Conservation (phyloP, 2,329 filamentous ascomycete genomes). For the Epichloe gansuensis region DNA sequence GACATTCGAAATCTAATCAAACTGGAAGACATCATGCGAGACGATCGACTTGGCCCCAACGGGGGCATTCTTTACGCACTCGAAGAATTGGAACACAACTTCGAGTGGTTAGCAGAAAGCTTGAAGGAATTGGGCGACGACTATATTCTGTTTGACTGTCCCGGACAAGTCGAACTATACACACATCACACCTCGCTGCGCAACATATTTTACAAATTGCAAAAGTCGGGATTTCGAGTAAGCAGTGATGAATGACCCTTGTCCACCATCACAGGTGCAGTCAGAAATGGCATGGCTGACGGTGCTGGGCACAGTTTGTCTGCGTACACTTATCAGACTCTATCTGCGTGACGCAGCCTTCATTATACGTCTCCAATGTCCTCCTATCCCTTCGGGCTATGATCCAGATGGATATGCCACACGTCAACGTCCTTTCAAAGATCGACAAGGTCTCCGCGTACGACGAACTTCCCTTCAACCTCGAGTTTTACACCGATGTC, state of each 20-base stretch:
- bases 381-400: conserved; percentile 89
- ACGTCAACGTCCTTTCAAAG: conserved; percentile 93
- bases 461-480: conserved; percentile 78
- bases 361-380: conserved; percentile 87
- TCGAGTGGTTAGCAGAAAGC: conserved; percentile 79
- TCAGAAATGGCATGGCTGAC: conserved; percentile 9
- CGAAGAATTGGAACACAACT: conserved; percentile 87
- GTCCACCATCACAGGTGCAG: neutral
- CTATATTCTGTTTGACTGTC: conserved; percentile 91
- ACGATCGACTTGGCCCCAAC: conserved; percentile 82
- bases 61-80: conserved; percentile 86
- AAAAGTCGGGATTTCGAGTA: conserved; percentile 88
- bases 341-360: conserved; percentile 84
- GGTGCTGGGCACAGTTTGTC: conserved; percentile 51
- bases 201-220: conserved; percentile 80
- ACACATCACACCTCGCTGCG: conserved; percentile 87
- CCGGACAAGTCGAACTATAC: conserved; percentile 92
- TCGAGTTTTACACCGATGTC: conserved; percentile 95
- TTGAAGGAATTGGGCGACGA: conserved; percentile 74
- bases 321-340: conserved; percentile 90
- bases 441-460: conserved; percentile 88
- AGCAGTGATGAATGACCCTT: neutral
- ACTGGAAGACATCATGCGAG: conserved; percentile 87
- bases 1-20: conserved; percentile 84
- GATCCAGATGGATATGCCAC: conserved; percentile 95